Percentiles rank a stretch among this genome's conserved stretches.
phyloP scores from a whole-genome alignment of 139 green algal species.

The Yamagishiella unicocca region DNA sequence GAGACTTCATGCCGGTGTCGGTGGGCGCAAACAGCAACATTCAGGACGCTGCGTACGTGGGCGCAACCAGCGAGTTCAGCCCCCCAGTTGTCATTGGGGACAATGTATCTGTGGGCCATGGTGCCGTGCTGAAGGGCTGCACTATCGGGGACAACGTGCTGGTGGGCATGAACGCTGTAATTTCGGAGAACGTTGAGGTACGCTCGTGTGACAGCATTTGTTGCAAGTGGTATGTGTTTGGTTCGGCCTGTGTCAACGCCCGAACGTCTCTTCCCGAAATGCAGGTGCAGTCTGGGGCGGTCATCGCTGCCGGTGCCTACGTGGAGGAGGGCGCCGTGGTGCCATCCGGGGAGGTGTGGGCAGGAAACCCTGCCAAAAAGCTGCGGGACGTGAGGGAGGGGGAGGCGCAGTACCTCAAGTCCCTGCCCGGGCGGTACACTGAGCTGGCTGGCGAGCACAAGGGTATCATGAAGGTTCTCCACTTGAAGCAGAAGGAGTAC shows the following conservation, averaged over 20 bases:
- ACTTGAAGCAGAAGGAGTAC: conserved; percentile 35
- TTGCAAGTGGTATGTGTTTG: neutral
- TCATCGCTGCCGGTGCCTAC: conserved; percentile 93
- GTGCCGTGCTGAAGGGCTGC: conserved; percentile 88
- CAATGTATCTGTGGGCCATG: conserved; percentile 92
- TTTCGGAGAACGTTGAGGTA: conserved; percentile 80
- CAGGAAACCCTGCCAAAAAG: conserved; percentile 85
- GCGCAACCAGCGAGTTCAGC: conserved; percentile 71
- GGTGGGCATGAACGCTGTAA: conserved; percentile 94
- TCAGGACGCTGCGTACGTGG: conserved; percentile 92
- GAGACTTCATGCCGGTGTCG: conserved; percentile 87
- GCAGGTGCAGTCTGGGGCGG: conserved; percentile 77
- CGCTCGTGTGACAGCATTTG: neutral
- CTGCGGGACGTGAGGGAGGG: conserved; percentile 88
- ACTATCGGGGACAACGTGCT: conserved; percentile 90
- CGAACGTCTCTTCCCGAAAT: too few species aligned
- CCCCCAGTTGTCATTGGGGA: conserved; percentile 77
- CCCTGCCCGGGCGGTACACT: conserved; percentile 63
- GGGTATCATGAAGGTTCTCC: conserved; percentile 60
- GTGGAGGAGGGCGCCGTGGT: conserved; percentile 82
- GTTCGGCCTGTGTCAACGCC: neutral
- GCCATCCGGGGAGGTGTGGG: conserved; percentile 84
- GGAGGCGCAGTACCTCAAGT: conserved; percentile 84
- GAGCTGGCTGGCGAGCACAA: conserved; percentile 68
- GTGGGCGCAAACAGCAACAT: conserved; percentile 94